phyloP scores from a whole-genome alignment of 441 rosid genomes.

The Cnidoscolus chayamansa region DNA sequence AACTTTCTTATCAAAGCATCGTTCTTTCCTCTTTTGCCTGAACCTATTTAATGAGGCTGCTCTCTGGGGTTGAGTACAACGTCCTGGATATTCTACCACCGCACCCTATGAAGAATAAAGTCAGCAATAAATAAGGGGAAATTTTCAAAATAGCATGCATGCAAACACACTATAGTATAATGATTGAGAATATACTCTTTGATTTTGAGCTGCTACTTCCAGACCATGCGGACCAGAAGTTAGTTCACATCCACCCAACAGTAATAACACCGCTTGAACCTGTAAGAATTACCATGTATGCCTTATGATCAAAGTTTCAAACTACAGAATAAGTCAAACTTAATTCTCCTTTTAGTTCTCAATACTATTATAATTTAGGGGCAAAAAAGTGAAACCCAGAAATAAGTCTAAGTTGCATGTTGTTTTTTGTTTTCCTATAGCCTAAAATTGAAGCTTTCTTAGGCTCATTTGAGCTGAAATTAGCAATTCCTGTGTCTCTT shows the following conservation, averaged over 20 bases:
- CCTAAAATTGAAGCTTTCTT: background rate
- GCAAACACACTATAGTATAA: background rate
- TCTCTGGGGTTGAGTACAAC: constrained; percentile 73
- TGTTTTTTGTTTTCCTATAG: background rate
- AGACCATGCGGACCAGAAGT: constrained; percentile 52
- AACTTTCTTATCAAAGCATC: constrained; percentile 92
- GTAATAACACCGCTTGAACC: constrained; percentile 79
- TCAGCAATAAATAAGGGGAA: background rate
- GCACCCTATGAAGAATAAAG: constrained; percentile 36
- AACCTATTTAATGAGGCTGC: constrained; percentile 87
- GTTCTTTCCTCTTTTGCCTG: constrained; percentile 86
- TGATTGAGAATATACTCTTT: constrained; percentile 47
- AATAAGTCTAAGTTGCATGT: background rate
- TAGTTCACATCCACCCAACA: constrained; percentile 74
- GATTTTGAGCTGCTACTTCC: constrained; percentile 56
- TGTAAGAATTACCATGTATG: constrained; percentile 26
- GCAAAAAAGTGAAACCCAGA: background rate
- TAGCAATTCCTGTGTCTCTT: background rate
- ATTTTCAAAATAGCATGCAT: background rate
- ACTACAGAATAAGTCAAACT: background rate
- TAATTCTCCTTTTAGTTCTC: too few species aligned
- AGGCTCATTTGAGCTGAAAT: background rate
- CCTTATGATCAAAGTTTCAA: background rate
- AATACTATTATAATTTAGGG: background rate
- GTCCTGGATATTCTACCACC: constrained; percentile 52